Conservation (phyloP, 371 early-diverging fungal species). For the Mucor velutinosus region DNA sequence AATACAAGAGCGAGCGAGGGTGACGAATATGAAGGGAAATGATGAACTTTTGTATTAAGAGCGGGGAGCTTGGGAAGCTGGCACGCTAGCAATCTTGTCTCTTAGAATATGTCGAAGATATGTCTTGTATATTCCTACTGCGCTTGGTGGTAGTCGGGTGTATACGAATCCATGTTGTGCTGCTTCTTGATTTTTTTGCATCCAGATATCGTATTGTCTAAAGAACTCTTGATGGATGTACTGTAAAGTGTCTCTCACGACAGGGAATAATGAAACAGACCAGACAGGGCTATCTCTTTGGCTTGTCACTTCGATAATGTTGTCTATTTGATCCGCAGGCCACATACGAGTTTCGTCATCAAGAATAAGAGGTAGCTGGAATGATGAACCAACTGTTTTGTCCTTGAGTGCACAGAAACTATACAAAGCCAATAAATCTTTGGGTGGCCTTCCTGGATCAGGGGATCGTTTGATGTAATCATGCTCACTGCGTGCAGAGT, state of each 20-base stretch:
- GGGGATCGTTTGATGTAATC: constrained; percentile 56
- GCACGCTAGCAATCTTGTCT: constrained; percentile 53
- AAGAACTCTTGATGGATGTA: constrained; percentile 70
- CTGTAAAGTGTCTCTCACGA: constrained; percentile 62
- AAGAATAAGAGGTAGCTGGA: constrained; percentile 64
- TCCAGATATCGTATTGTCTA: constrained; percentile 54
- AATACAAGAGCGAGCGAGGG: not conserved
- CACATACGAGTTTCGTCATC: constrained; percentile 81
- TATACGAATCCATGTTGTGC: constrained; percentile 34
- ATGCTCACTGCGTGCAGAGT: constrained; percentile 79
- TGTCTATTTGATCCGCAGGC: constrained; percentile 78
- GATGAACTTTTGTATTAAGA: not conserved
- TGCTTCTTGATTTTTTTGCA: constrained; percentile 38
- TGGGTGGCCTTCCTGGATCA: constrained; percentile 65
- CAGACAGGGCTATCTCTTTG: constrained; percentile 57
- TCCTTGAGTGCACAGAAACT: constrained; percentile 62
- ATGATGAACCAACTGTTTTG: constrained; percentile 52
- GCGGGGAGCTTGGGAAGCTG: not conserved
- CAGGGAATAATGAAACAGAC: constrained; percentile 73
- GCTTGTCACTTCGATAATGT: constrained; percentile 76
- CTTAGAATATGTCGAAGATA: constrained; percentile 61
- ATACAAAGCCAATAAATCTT: constrained; percentile 71
- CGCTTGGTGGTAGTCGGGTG: constrained; percentile 46
- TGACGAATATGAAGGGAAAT: not conserved
- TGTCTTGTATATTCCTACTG: constrained; percentile 65